Base-by-base conservation (phyloP, 2,329 filamentous ascomycete species). In the Amphichorda felina region DNA sequence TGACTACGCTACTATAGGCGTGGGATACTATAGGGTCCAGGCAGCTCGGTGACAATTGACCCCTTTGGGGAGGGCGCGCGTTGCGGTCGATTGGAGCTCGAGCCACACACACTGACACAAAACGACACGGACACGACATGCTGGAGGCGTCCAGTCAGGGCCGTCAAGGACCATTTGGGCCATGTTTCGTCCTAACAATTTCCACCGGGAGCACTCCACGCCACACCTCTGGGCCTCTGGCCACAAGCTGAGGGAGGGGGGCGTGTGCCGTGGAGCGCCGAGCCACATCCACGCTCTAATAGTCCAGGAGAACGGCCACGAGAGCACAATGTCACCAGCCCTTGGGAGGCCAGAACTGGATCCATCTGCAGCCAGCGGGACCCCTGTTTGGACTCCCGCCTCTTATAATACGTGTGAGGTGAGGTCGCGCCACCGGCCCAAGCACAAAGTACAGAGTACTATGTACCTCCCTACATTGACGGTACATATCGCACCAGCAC, bases 311-410 rank as follows among this genome's bases (percentile, higher is more conserved):
- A 10, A 10, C 10, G 21, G 10, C 6, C 21, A 24, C 21, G 10
- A 24, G 21, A 24, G 21, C 21, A 10, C 21, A 32, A 19, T 32
- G n/a, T n/a, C n/a, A n/a, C n/a, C n/a, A n/a, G n/a, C n/a, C n/a
- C n/a, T n/a, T n/a, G 30, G 30, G 17, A 8, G 22, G 22, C 33
- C 17, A 35, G 33, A 24, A 14, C 33, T 35, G 22, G 26, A 28
- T 35, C 25, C 33, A 29, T 27, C 33, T 29, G 33, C 25, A 19
- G 33, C 33, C 33, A 28, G 26, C 22, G 18, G 18, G 24, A 35
- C 33, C 33, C 33, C 33, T 35, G 33, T 35, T 29, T 35, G 30
- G n/a, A 16, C 27, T 29, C 13, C 27, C 32, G 32, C 9, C 4
- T n/a, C n/a, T n/a, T n/a, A 28, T 28, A 14, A 28, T 5, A 6